Evolutionary conservation across 306 rosid species (phyloP).

Genomic region (Quercus gilva): DNA sequence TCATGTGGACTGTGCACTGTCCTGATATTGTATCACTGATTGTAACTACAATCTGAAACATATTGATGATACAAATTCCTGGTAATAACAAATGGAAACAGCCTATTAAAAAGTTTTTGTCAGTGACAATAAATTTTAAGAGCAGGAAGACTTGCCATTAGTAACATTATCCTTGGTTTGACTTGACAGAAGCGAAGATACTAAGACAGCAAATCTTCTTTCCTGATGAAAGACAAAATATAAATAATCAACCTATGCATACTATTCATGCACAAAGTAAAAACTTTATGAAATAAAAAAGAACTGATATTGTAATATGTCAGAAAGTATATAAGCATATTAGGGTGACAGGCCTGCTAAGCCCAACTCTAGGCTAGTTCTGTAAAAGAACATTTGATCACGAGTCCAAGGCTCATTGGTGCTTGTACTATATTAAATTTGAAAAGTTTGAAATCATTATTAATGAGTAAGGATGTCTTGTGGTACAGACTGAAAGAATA

Average conservation of each 20-base stretch:
- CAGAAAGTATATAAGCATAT: not conserved
- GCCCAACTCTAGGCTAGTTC: not conserved
- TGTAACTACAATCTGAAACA: not conserved
- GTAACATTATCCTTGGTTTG: conserved; percentile 90
- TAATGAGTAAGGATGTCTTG: not conserved
- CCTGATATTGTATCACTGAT: not conserved
- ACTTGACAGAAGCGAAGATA: conserved; percentile 83
- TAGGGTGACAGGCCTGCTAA: not conserved
- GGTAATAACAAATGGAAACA: conserved; percentile 7
- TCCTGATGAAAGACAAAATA: conserved; percentile 45
- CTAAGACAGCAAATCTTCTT: conserved; percentile 89
- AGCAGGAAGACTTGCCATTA: conserved; percentile 52
- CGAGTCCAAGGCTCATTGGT: not conserved
- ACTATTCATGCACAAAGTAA: conserved; percentile 6
- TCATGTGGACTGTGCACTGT: not conserved
- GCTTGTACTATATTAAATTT: not conserved
- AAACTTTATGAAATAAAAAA: not conserved
- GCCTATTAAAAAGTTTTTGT: not conserved
- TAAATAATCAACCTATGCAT: conserved; percentile 2
- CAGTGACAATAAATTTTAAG: conserved; percentile 7
- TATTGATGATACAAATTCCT: not conserved
- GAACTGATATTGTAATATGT: not conserved
- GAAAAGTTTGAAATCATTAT: not conserved
- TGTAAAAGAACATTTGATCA: conserved; percentile 1
- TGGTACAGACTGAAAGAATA: no score